Conservation (phyloP, 345 rosid genomes). For the Gossypium mustelinum region DNA sequence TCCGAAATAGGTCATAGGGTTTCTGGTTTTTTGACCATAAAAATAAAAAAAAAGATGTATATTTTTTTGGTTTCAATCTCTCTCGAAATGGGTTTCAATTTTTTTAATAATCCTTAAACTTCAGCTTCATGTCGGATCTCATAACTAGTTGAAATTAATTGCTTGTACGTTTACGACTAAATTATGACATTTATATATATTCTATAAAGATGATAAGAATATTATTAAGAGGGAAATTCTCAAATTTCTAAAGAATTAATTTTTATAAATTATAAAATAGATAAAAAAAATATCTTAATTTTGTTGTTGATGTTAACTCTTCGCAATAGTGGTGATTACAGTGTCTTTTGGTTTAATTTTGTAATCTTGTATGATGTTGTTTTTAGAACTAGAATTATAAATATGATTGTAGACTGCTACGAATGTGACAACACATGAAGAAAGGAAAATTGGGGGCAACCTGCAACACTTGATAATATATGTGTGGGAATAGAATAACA, state of each 20-base stretch:
- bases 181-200: too few species aligned
- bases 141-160: conserved; percentile 25
- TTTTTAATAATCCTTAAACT: conserved; percentile 26
- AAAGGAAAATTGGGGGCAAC: not conserved
- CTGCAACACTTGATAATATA: conserved; percentile 4
- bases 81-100: conserved; percentile 33
- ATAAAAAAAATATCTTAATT: too few species aligned
- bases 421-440: not conserved
- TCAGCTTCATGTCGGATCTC: conserved; percentile 58
- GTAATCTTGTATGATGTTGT: not conserved
- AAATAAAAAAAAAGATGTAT: not conserved
- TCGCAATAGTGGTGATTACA: not conserved
- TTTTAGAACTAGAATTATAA: not conserved
- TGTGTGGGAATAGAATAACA: not conserved
- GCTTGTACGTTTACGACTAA: not conserved
- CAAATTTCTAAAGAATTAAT: too few species aligned
- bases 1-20: conserved; percentile 38
- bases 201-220: too few species aligned
- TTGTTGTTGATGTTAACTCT: not conserved
- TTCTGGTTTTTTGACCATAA: not conserved
- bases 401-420: not conserved
- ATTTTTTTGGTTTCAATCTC: conserved; percentile 28
- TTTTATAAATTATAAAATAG: too few species aligned
- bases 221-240: too few species aligned
- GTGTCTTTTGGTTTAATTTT: not conserved